phyloP scores from a whole-genome alignment of 2,329 filamentous ascomycete genomes.

The Aaosphaeria arxii region DNA sequence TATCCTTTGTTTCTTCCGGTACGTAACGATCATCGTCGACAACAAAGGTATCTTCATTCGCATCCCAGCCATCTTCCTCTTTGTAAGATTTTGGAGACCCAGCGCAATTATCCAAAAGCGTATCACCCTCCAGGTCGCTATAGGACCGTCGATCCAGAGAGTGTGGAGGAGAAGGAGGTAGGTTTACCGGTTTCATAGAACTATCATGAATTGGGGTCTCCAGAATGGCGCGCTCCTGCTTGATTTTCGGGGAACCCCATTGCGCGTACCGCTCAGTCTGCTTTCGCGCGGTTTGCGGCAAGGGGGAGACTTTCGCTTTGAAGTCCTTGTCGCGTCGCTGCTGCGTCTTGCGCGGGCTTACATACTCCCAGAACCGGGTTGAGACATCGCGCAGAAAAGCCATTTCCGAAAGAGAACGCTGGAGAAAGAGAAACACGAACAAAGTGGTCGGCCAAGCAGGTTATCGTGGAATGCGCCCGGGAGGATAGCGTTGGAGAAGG shows the following conservation, averaged over 20 bases:
- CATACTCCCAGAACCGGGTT: conserved; percentile 40
- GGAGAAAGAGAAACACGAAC: too few species aligned
- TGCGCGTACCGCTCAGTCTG: conserved; percentile 1
- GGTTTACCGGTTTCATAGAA: conserved; percentile 12
- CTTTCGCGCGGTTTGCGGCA: conserved; percentile 11
- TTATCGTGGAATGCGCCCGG: too few species aligned
- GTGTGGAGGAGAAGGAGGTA: conserved; percentile 29
- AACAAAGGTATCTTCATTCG: conserved; percentile 35
- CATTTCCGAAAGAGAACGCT: conserved; percentile 14
- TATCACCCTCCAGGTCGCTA: conserved; percentile 31
- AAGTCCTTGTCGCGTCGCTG: conserved; percentile 36
- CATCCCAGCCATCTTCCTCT: conserved; percentile 24
- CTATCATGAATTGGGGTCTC: conserved; percentile 11
- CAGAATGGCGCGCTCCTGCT: conserved; percentile 20
- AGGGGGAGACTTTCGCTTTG: conserved; percentile 36
- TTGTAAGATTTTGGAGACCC: conserved; percentile 4
- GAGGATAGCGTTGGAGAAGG: too few species aligned
- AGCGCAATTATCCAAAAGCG: conserved; percentile 16
- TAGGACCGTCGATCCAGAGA: conserved; percentile 16
- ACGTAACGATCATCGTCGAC: conserved; percentile 30
- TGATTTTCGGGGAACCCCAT: conserved; percentile 34
- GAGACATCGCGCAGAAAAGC: conserved; percentile 31
- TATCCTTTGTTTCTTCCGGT: conserved; percentile 19
- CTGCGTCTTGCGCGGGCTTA: conserved; percentile 42
- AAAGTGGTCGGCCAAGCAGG: too few species aligned